A percentile compares a stretch with the other conserved stretches of the same genome.
Evolutionary conservation across 345 rosid genomes (phyloP).

Genomic region (Erodium maritimum): DNA sequence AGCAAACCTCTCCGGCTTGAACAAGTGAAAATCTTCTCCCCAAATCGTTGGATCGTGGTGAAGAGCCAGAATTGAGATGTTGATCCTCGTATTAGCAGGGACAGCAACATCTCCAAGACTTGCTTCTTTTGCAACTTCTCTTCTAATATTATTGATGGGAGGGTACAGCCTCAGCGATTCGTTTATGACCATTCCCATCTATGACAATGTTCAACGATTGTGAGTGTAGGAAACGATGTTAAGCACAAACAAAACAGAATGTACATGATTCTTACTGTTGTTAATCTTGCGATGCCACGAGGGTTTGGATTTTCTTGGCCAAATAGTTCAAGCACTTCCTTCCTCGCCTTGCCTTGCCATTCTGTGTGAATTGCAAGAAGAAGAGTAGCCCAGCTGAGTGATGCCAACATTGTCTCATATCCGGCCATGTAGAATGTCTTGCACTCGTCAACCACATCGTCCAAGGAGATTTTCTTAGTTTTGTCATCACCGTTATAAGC

Average conservation of each 20-base stretch:
- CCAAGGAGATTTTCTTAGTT: constrained; percentile 10
- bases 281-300: constrained; percentile 5
- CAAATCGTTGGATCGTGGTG: constrained; percentile 26
- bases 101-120: constrained; percentile 18
- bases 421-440: constrained; percentile 28
- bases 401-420: constrained; percentile 16
- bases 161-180: constrained; percentile 30
- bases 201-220: no score
- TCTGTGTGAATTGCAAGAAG: constrained; percentile 25
- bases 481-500: no score
- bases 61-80: constrained; percentile 14
- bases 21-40: constrained; percentile 32
- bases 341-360: constrained; percentile 37
- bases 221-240: no score
- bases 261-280: not conserved
- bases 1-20: constrained; percentile 35
- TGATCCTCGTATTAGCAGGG: constrained; percentile 13
- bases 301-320: constrained; percentile 8
- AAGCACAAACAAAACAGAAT: no score
- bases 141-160: constrained; percentile 8
- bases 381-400: constrained; percentile 17
- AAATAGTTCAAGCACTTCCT: constrained; percentile 20
- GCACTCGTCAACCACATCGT: constrained; percentile 30
- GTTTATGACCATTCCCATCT: constrained; percentile 22
- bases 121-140: constrained; percentile 13